These are phyloP conservation scores for Xylaria sp. DNA, from an alignment of 2,329 filamentous ascomycete species.

Conservation along the genomic window DNA sequence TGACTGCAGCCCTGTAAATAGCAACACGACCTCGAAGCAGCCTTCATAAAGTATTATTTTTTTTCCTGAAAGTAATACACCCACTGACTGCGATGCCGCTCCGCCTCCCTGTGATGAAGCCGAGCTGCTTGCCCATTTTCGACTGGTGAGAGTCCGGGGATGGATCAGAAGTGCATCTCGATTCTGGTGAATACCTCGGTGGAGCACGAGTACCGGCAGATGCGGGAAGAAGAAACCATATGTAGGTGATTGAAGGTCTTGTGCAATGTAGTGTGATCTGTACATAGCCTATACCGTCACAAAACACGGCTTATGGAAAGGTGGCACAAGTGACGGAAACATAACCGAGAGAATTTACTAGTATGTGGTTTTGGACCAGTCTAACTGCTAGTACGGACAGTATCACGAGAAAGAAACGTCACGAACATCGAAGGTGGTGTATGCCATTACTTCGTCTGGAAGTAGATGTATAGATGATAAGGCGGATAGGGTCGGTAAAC, in stretches of 20 bases:
- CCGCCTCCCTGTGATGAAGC: background rate
- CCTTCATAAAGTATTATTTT: background rate
- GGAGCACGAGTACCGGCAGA: constrained; percentile 29
- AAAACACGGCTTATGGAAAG: background rate
- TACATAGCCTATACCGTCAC: constrained; percentile 2
- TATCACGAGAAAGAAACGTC: background rate
- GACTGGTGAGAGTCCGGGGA: background rate
- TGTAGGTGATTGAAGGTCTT: constrained; percentile 9
- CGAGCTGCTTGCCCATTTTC: background rate
- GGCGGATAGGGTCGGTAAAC: background rate
- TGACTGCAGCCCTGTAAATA: constrained; percentile 28
- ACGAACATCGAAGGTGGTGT: background rate
- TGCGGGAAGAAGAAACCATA: constrained; percentile 26
- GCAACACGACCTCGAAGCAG: background rate
- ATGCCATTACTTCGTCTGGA: background rate
- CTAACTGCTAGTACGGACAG: background rate
- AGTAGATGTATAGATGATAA: background rate
- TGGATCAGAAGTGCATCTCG: background rate
- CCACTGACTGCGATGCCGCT: background rate
- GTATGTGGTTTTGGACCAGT: background rate
- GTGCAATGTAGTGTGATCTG: background rate
- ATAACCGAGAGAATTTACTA: background rate
- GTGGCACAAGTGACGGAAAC: background rate
- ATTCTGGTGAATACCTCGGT: constrained; percentile 9
- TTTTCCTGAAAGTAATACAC: background rate